phyloP scores from a whole-genome alignment of 495 filamentous ascomycete genomes.

The Tuber borchii region DNA sequence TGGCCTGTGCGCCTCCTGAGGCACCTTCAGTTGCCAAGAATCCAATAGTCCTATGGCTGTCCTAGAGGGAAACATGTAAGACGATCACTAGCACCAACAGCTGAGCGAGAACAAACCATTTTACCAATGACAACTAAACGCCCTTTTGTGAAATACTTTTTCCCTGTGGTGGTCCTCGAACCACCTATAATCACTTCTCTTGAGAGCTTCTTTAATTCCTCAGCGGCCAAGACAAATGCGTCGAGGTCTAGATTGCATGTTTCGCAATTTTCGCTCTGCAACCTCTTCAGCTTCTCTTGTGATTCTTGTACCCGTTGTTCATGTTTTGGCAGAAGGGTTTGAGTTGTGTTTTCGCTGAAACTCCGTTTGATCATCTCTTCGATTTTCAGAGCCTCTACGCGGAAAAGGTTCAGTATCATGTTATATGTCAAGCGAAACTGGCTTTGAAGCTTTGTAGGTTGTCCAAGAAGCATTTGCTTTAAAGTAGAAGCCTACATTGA shows the following conservation, averaged over 20 bases:
- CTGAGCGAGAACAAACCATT: slow-evolving; percentile 26
- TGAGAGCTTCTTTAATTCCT: slow-evolving; percentile 68
- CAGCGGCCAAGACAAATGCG: slow-evolving; percentile 67
- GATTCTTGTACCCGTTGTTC: slow-evolving; percentile 91
- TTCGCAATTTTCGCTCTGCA: slow-evolving; percentile 76
- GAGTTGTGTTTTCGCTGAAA: slow-evolving; percentile 98
- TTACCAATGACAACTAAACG: slow-evolving; percentile 59
- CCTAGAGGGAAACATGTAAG: slow-evolving; percentile 5
- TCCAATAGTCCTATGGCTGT: slow-evolving; percentile 33
- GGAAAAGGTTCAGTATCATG: slow-evolving; percentile 94
- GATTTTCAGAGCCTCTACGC: slow-evolving; percentile 94
- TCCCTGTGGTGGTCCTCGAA: slow-evolving; percentile 66
- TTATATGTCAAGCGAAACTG: slow-evolving; percentile 98
- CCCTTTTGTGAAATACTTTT: slow-evolving; percentile 65
- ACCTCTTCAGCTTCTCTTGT: slow-evolving; percentile 79
- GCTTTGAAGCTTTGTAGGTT: slow-evolving; percentile 88
- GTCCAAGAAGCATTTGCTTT: slow-evolving; percentile 88
- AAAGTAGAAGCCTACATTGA: slow-evolving; percentile 51
- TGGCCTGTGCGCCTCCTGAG: slow-evolving; percentile 21
- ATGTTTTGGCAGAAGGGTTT: slow-evolving; percentile 87
- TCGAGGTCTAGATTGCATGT: slow-evolving; percentile 76
- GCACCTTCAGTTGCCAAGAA: slow-evolving; percentile 33
- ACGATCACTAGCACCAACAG: background rate
- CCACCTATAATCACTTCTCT: slow-evolving; percentile 65
- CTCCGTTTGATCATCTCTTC: slow-evolving; percentile 99